A percentile compares a stretch with the other conserved stretches of the same genome.
These are phyloP conservation scores for Hemileia vastatrix DNA, from an alignment of 1,284 basidiomycete species.

Conservation along the genomic window DNA sequence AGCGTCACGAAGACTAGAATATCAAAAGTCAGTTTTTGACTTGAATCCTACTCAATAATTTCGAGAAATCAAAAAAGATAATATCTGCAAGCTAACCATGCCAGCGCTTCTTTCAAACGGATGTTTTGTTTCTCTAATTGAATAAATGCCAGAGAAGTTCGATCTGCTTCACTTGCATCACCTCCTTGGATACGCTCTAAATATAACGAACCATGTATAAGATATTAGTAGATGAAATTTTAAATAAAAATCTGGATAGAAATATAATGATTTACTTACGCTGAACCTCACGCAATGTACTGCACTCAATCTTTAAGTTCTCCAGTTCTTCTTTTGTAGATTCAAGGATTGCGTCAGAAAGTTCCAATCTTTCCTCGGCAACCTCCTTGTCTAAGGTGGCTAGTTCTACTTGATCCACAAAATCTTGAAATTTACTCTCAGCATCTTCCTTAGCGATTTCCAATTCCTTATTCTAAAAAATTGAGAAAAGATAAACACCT, in stretches of 20 bases:
- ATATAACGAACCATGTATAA: constrained; percentile 29
- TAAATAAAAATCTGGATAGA: constrained; percentile 38
- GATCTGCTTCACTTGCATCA: constrained; percentile 48
- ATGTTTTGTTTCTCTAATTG: constrained; percentile 96
- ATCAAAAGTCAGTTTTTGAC: constrained; percentile 10
- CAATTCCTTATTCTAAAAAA: constrained; percentile 52
- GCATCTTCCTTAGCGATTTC: constrained; percentile 55
- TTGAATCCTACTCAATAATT: too few species aligned
- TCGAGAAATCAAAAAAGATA: neutral
- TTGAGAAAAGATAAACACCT: neutral
- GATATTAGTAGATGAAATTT: neutral
- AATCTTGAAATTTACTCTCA: constrained; percentile 58
- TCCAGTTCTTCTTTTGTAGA: constrained; percentile 66
- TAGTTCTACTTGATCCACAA: constrained; percentile 86
- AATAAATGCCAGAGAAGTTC: constrained; percentile 65
- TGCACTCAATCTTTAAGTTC: constrained; percentile 73
- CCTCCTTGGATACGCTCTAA: constrained; percentile 46
- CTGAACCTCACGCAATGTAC: constrained; percentile 58
- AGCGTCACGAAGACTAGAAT: constrained; percentile 66
- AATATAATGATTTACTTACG: constrained; percentile 41
- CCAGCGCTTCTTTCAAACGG: constrained; percentile 81
- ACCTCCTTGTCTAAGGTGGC: constrained; percentile 91
- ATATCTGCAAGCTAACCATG: constrained; percentile 53
- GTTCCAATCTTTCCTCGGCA: constrained; percentile 84
- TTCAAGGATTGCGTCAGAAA: constrained; percentile 65